Percentiles rank a stretch among this genome's conserved stretches.
Evolutionary conservation across 208 protist genomes (phyloP).

Genomic region (Zelonia costaricensis): DNA sequence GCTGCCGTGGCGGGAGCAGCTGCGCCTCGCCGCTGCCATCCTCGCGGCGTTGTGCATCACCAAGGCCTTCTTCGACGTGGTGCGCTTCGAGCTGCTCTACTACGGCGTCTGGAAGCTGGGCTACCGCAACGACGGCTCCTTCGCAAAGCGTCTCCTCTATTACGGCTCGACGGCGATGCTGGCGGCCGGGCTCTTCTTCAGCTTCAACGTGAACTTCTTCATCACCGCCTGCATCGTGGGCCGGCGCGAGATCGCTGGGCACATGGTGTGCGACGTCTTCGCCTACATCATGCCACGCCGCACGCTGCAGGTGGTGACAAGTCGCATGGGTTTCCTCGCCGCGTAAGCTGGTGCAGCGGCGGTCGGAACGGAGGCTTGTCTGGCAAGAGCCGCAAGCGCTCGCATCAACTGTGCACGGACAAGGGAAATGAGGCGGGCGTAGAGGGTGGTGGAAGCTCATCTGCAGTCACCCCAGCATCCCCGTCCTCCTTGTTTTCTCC

Average conservation of each 20-base stretch:
- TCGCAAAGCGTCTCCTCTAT: slow-evolving; percentile 29
- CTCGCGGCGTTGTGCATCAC: slow-evolving; percentile 25
- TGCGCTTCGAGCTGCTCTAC: slow-evolving; percentile 44
- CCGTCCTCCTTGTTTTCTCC: no score
- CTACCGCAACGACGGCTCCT: slow-evolving; percentile 24
- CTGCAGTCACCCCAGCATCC: no score
- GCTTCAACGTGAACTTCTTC: slow-evolving; percentile 32
- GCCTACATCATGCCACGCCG: slow-evolving; percentile 21
- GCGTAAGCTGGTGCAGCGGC: slow-evolving; percentile 11
- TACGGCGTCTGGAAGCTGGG: slow-evolving; percentile 39
- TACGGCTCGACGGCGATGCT: slow-evolving; percentile 33
- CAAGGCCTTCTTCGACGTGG: slow-evolving; percentile 27
- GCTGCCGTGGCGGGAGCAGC: slow-evolving; percentile 32
- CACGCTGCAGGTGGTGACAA: not conserved
- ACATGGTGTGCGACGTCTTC: slow-evolving; percentile 22
- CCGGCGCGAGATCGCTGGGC: slow-evolving; percentile 22
- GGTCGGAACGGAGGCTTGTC: slow-evolving; percentile 2
- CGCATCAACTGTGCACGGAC: no score
- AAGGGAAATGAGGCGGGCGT: no score
- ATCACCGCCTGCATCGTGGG: slow-evolving; percentile 23
- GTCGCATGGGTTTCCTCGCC: not conserved
- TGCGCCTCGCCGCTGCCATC: slow-evolving; percentile 26
- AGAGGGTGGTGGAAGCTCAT: no score
- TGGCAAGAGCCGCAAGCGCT: not conserved
- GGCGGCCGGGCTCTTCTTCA: slow-evolving; percentile 19